These are phyloP conservation scores for Ustilago shanxiensis DNA, from an alignment of 1,284 basidiomycete genomes.

Conservation along the genomic window DNA sequence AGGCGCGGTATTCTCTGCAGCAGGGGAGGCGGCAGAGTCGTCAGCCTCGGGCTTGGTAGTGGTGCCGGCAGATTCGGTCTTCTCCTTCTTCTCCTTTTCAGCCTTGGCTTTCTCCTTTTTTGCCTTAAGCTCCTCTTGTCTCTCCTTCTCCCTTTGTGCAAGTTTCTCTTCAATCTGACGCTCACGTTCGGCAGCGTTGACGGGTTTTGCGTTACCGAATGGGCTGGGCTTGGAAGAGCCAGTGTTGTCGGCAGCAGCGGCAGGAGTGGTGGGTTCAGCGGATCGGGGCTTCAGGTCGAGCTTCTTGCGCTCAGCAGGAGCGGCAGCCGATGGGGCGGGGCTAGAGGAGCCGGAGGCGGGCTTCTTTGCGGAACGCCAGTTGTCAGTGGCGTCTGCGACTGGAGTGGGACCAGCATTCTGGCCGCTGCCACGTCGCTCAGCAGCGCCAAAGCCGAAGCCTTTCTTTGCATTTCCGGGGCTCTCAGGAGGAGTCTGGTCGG, in stretches of 20 bases:
- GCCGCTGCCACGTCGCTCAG: conserved; percentile 41
- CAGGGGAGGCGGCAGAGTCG: conserved; percentile 16
- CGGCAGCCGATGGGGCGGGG: conserved; percentile 42
- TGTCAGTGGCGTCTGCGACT: conserved; percentile 38
- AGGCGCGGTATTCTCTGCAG: conserved; percentile 23
- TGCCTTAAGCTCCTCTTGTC: conserved; percentile 54
- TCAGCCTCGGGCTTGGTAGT: conserved; percentile 15
- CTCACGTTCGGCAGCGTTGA: conserved; percentile 84
- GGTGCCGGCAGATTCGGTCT: conserved; percentile 18
- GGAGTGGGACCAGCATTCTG: conserved; percentile 11
- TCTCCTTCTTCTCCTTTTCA: conserved; percentile 50
- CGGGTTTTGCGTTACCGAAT: conserved; percentile 91
- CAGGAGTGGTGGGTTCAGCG: conserved; percentile 73
- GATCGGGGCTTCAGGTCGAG: conserved; percentile 68
- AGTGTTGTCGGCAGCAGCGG: conserved; percentile 81
- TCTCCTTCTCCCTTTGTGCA: conserved; percentile 57
- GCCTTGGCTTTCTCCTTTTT: conserved; percentile 61
- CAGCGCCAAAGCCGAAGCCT: conserved; percentile 58
- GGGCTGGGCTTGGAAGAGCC: conserved; percentile 74
- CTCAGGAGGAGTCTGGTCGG: conserved; percentile 60
- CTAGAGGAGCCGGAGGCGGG: conserved; percentile 44
- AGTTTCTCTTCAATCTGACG: conserved; percentile 76
- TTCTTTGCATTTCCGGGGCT: conserved; percentile 49
- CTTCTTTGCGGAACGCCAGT: conserved; percentile 54
- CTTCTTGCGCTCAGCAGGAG: conserved; percentile 64